Conservation (phyloP, 352 stramenopile genomes). For the Phytophthora podocarpi region DNA sequence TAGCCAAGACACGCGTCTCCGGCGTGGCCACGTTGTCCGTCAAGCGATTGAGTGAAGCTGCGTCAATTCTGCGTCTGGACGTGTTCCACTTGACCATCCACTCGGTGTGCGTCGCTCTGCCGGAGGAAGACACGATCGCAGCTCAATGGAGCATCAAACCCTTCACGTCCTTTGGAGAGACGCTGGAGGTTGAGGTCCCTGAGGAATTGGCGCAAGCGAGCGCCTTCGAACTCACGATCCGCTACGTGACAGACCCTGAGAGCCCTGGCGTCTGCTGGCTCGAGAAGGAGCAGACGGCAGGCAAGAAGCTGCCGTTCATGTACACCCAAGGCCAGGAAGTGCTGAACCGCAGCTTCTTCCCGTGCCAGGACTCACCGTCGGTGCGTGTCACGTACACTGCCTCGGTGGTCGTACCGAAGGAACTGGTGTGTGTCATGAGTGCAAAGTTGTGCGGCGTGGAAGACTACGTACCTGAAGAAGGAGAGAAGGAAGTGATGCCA, state of each 20-base stretch:
- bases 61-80: constrained; percentile 47
- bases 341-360: constrained; percentile 85
- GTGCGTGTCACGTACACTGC: constrained; percentile 97
- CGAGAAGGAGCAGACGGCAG: constrained; percentile 81
- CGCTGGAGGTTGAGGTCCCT: constrained; percentile 55
- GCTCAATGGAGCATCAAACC: constrained; percentile 52
- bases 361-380: constrained; percentile 93
- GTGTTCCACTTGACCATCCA: constrained; percentile 67
- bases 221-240: constrained; percentile 44
- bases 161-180: constrained; percentile 71
- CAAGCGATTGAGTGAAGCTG: constrained; percentile 16
- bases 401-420: constrained; percentile 89
- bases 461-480: constrained; percentile 22
- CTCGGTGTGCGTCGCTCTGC: constrained; percentile 40
- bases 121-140: constrained; percentile 14
- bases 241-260: constrained; percentile 68
- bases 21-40: constrained; percentile 49
- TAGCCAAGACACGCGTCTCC: constrained; percentile 31
- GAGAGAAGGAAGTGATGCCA: constrained; percentile 11
- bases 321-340: constrained; percentile 90
- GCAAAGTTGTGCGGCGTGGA: constrained; percentile 51
- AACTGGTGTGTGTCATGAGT: constrained; percentile 91
- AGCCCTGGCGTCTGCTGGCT: constrained; percentile 85
- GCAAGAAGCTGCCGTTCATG: constrained; percentile 77
- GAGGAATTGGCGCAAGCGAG: constrained; percentile 20